Conservation (phyloP, 2,329 filamentous ascomycete species). For the Hirsutella rhossiliensis region DNA sequence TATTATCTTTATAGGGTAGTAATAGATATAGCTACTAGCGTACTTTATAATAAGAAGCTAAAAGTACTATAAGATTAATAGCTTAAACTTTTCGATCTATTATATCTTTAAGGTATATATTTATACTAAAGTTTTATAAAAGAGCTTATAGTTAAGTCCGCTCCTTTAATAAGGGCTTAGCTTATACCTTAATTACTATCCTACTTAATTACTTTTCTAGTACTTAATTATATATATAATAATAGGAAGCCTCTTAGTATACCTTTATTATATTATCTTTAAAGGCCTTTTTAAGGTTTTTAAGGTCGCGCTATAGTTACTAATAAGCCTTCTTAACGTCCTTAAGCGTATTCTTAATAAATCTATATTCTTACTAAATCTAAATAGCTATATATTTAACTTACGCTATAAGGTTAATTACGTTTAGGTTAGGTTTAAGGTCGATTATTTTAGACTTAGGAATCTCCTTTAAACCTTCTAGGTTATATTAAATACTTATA, state of each 20-base stretch:
- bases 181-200: not conserved
- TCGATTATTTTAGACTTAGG: not conserved
- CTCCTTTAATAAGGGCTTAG: not conserved
- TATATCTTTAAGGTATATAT: not conserved
- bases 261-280: not conserved
- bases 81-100: not conserved
- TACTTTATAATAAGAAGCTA: constrained; percentile 4
- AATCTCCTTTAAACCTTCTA: no score
- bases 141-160: not conserved
- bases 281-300: not conserved
- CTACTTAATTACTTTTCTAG: not conserved
- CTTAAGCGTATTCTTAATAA: not conserved
- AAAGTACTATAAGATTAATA: constrained; percentile 4
- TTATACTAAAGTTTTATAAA: not conserved
- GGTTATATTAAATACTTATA: not conserved
- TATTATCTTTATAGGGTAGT: not conserved
- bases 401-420: not conserved
- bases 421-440: not conserved
- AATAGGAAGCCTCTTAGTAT: not conserved
- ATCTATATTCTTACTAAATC: not conserved
- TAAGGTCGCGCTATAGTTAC: not conserved
- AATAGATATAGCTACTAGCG: not conserved
- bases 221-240: not conserved
- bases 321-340: not conserved
- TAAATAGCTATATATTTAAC: not conserved